Evolutionary conservation across 1,284 basidiomycete genomes (phyloP).

Genomic region (Cutaneotrichosporon cyanovorans): DNA sequence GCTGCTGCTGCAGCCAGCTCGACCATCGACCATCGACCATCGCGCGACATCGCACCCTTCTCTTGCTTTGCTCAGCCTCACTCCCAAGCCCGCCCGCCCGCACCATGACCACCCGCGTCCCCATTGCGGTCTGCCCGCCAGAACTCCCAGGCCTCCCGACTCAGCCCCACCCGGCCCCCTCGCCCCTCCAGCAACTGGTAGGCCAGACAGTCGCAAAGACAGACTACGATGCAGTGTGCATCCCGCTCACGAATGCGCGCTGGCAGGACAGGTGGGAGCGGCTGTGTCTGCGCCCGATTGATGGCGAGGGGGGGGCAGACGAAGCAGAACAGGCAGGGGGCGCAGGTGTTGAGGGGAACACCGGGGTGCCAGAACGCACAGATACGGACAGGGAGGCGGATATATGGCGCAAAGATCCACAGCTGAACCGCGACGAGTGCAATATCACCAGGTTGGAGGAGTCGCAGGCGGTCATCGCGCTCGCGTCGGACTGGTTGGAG

Average conservation of each 20-base stretch:
- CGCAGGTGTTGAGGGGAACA: conserved; percentile 13
- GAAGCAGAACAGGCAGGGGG: not conserved
- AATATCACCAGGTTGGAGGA: conserved; percentile 87
- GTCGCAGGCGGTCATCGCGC: conserved; percentile 64
- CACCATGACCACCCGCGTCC: conserved; percentile 19
- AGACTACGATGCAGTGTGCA: conserved; percentile 56
- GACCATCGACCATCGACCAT: too few relatives aligned
- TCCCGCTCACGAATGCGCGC: conserved; percentile 77
- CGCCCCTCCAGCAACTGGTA: conserved; percentile 35
- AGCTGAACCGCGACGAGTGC: conserved; percentile 74
- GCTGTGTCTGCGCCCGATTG: conserved; percentile 61
- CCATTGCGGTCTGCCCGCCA: conserved; percentile 29
- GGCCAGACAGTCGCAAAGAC: conserved; percentile 30
- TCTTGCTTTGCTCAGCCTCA: not conserved
- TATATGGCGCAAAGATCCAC: conserved; percentile 74
- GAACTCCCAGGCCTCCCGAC: conserved; percentile 29
- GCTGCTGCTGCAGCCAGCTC: too few relatives aligned
- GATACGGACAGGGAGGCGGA: conserved; percentile 68
- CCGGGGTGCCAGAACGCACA: not conserved
- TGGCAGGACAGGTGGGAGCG: conserved; percentile 85
- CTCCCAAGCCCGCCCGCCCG: not conserved
- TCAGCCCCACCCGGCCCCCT: conserved; percentile 27
- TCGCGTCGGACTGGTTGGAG: conserved; percentile 90
- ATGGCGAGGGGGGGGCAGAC: conserved; percentile 47
- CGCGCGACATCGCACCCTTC: too few relatives aligned